Percentiles rank a stretch among this genome's conserved stretches.
Evolutionary conservation across 768 basidiomycete species (phyloP).

Genomic region (Suillus bovinus): DNA sequence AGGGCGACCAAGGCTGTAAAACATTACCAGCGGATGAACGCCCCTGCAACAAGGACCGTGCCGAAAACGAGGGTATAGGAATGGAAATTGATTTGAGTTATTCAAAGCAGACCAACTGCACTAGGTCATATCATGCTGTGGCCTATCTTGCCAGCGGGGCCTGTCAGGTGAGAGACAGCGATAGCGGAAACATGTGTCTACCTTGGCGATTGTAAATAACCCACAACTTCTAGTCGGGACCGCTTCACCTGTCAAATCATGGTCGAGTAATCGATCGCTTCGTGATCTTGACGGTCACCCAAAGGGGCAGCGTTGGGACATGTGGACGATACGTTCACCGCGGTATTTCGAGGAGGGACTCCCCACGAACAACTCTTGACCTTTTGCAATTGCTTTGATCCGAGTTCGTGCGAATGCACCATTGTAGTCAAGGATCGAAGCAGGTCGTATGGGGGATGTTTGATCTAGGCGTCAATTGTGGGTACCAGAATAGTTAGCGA

Average conservation of each 20-base stretch:
- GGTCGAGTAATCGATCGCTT: background rate
- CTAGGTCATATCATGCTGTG: background rate
- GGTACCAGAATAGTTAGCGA: background rate
- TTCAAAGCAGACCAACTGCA: background rate
- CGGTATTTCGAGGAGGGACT: conserved; percentile 40
- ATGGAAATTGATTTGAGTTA: background rate
- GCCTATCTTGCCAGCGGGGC: background rate
- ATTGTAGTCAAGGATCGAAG: background rate
- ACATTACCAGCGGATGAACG: conserved; percentile 33
- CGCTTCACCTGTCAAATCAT: background rate
- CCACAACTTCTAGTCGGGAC: background rate
- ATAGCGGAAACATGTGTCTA: background rate
- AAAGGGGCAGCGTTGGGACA: conserved; percentile 48
- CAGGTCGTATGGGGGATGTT: background rate
- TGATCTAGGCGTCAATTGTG: background rate
- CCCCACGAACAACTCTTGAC: conserved; percentile 7
- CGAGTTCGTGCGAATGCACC: background rate
- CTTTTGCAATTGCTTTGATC: background rate
- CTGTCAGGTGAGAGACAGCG: background rate
- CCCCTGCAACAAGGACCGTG: conserved; percentile 23
- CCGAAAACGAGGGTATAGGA: conserved; percentile 18
- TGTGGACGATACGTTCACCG: conserved; percentile 41
- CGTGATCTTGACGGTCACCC: conserved; percentile 19
- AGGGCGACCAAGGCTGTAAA: conserved; percentile 36
- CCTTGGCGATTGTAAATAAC: background rate